Base-by-base conservation (phyloP, 768 basidiomycete species). In the Lactarius akahatsu region DNA sequence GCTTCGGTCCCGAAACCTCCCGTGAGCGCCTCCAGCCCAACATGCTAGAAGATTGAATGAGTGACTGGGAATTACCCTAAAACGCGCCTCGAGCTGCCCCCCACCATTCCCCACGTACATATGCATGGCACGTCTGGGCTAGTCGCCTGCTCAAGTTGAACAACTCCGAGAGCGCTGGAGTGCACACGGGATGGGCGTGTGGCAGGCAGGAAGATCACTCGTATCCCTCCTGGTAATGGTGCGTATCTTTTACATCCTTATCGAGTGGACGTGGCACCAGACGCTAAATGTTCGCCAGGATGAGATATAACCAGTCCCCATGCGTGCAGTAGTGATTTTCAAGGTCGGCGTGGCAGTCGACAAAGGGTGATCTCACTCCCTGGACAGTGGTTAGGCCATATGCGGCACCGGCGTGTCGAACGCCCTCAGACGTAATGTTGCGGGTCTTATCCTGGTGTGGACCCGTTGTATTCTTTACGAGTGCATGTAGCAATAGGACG, bases 361-460 rank as follows among this genome's bases (percentile, higher is more conserved):
- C 77, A 57, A 54, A 72, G 52, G 61, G 9, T 63, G 61, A 30
- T 65, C 71, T 72, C 54, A 60, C 77, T 72, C 54, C 75, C 43
- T 77, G 77, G 16, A 71, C 80, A 9, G 79, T 82, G 0, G 82
- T 80, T 70, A 52, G 50, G 26, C 50, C 50, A 52, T 52, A 52
- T 36, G 16, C 32, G 30, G n/a, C n/a, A 50, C 47, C 50, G 50
- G 23, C 23, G 50, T 23, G 38, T 32, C 13, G 56, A 57, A 23
- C 23, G 26, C 13, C 26, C 50, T 45, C 43, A 45, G 20, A 52
- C 50, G 50, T 52, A 52, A 52, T 52, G 50, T 52, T 52, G 11
- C 50, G 50, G 26, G 50, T 52, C 50, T 52, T 26, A 52, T 52
- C 50, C 50, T 52, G 50, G 50, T 52, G 50, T 52, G 50, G 6